Base-by-base conservation (phyloP, 2,329 filamentous ascomycete genomes). In the Fusarium sp. region DNA sequence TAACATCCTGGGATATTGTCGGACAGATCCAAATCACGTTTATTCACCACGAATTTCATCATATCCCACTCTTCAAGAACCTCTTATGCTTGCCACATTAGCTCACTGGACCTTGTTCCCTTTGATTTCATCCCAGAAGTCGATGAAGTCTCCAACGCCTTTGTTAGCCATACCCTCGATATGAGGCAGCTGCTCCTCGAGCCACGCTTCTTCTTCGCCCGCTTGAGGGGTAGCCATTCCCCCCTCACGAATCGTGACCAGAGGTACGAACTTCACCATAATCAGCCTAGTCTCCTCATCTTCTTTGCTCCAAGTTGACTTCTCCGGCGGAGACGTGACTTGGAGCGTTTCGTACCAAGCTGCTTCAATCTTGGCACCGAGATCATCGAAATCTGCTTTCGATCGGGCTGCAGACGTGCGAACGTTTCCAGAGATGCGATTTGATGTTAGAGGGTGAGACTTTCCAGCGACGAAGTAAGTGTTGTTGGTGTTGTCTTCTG, bases 181-280 rank as follows among this genome's bases (percentile, higher is more conserved):
- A 12, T 65, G 62, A 0, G 71, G 71, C 2, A 68, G 20, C 30
- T 76, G 68, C 7, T 61, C 36, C 11, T 69, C 54, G 8, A 76
- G 32, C 74, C 74, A 76, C 0, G 39, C 45, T 26, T 61, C 61
- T 38, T 77, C 75, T 1, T 77, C 57, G 1, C 75, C 75, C 18
- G 75, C 75, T 10, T 64, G 66, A 2, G 75, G 74, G 6, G 76
- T 71, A 26, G 39, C 34, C 75, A 76, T 75, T 0, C 75, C 72
- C 0, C 61, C 74, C 39, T 76, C 75, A 12, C 74, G 58, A 30
- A 75, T 56, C 7, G 75, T 55, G 4, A 76, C 15, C 64, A 76
- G 67, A 0, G 75, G 75, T 8, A 64, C 34, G 20, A 76, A 76
- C 0, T 58, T 69, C 8, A 76, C 75, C 62, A 62, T 66, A 6